Evolutionary conservation across 2,329 filamentous ascomycete species (phyloP), one percentile per base, ranked within the genome.

Genomic region (Trichoderma sp.): DNA sequence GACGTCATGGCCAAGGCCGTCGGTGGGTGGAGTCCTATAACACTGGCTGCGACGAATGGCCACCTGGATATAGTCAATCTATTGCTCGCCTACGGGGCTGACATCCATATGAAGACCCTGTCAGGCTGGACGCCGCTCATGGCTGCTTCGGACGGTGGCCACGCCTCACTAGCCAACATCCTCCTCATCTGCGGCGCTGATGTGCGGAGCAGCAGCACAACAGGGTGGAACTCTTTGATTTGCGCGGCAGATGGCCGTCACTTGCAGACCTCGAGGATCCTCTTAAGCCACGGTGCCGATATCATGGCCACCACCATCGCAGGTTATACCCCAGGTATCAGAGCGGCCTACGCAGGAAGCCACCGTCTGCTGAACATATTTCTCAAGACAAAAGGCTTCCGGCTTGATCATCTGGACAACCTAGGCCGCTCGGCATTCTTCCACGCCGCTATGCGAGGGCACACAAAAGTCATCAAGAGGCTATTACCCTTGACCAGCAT

Each of bases 381-480:
- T 17, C 53, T 71, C 28, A 20, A n/a, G 30, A 6, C 32, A 4
- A 64, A 30, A 1, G 47, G 39, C 7, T 71, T 73, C 17, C 47
- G 69, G 4, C 36, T 69, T 17, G 69, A 73, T 8, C 23, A 59
- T 6, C 30, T 68, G 8, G 70, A 73, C 15, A 71, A 28, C n/a
- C 17, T 36, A 3, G 72, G 64, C 36, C 69, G 72, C 8, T 68
- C 72, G 34, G 23, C 59, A 23, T 34, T 73, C 64, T 73, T 73
- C 53, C 70, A 71, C 11, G 72, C 72, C 6, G 72, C 72, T 4
- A 64, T 72, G 69, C 58, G 72, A 30, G 72, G 72, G 11, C 70
- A 72, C 23, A n/a, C 17, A 3, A 59, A 59, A 6, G 59, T 71
- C 3, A 23, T 73, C 12, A n/a, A 65, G 28, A n/a, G 4, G 7